A percentile compares a stretch with the other conserved stretches of the same genome.
Evolutionary conservation across 2,329 filamentous ascomycete genomes (phyloP).

Genomic region (Aspergillus viridinutans): DNA sequence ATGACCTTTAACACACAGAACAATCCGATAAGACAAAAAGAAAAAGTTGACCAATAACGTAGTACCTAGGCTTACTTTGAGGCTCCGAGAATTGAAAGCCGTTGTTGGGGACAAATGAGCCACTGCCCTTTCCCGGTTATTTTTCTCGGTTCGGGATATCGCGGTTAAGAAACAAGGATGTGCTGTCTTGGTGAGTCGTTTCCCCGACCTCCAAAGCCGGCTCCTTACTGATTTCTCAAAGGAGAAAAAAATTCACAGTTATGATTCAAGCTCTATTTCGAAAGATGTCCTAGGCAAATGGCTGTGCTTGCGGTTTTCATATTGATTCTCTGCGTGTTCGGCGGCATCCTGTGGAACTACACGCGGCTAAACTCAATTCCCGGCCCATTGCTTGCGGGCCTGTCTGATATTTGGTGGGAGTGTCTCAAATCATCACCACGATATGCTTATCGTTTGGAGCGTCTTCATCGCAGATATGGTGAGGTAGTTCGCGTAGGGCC

Average conservation of each 20-base stretch:
- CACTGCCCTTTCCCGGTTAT: constrained; percentile 9
- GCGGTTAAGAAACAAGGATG: constrained; percentile 4
- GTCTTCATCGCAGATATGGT: constrained; percentile 14
- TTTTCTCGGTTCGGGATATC: constrained; percentile 13
- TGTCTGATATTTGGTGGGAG: constrained; percentile 12
- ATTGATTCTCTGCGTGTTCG: constrained; percentile 1
- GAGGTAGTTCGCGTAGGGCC: constrained; percentile 14
- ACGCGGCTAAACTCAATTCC: constrained; percentile 10
- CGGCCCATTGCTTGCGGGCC: constrained; percentile 9
- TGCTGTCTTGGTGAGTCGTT: background rate
- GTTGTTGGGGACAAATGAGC: background rate
- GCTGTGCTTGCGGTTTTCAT: constrained; percentile 7
- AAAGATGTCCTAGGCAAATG: constrained; percentile 4
- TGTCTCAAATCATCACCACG: constrained; percentile 1
- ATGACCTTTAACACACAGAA: background rate
- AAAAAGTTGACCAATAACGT: background rate
- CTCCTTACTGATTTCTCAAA: background rate
- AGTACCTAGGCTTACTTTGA: background rate
- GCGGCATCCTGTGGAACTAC: constrained; percentile 11
- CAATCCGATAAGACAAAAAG: background rate
- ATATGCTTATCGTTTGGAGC: constrained; percentile 5
- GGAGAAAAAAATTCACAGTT: background rate
- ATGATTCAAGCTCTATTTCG: background rate
- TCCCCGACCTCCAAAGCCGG: background rate
- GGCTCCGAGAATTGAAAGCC: background rate